Evolutionary conservation across 2,329 filamentous ascomycete genomes (phyloP), one percentile per base, ranked within the genome.

Genomic region (Exophiala alcalophila): DNA sequence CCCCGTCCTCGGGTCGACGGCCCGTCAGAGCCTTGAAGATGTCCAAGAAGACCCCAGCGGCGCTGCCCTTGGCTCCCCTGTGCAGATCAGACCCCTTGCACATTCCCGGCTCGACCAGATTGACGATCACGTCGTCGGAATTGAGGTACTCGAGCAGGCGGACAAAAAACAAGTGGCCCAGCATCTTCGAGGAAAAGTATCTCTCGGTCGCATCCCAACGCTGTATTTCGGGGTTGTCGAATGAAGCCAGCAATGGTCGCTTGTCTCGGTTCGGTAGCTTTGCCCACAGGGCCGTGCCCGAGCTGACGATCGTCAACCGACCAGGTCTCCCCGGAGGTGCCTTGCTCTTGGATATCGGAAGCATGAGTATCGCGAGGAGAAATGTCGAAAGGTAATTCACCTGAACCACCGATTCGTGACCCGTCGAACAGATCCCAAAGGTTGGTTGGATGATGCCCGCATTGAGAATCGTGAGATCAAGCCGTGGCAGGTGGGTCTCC

Each of bases 401-500:
- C 44, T 72, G 68, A 11, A 72, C 41, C 6, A 56, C 60, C 10
- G 59, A 54, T 45, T 72, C 66, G 40, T 70, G 64, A 2, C 39
- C 33, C 4, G 47, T 48, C n/a, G n/a, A n/a, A n/a, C n/a, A n/a
- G n/a, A n/a, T n/a, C n/a, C n/a, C n/a, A n/a, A n/a, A n/a, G 14
- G 58, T 34, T 2, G 36, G 8, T n/a, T 19, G 29, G 11, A 34
- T 47, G 5, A 69, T 21, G 0, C 64, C 72, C 2, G 70, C 71
- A 48, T 73, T 74, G 3, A 72, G 58, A 24, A 76, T 60, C 4
- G 58, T 64, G 7, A 71, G 62, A 49, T 75, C 68, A 4, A 75
- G 50, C 11, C 63, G 60, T 0, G 55, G 15, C 2, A 72, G 59
- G 1, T 62, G 55, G 3, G 28, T 57, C 8, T 62, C 49, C 12